Evolutionary conservation across 768 basidiomycete genomes (phyloP).

Genomic region (Boletus tylopilopsis): DNA sequence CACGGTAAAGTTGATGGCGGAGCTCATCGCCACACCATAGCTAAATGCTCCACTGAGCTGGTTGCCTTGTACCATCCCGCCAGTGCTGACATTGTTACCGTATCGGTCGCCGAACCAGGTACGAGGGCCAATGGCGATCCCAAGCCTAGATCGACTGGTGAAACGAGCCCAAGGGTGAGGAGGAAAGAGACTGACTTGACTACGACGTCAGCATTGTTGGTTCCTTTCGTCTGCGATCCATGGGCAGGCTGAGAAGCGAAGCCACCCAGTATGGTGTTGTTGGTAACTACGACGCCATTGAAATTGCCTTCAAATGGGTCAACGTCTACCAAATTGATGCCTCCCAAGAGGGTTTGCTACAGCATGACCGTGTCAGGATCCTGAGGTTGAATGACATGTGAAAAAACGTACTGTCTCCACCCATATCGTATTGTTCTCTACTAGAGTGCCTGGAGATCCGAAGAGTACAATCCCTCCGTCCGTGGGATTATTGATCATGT

Average conservation of each 20-base stretch:
- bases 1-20: conserved; percentile 64
- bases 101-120: conserved; percentile 68
- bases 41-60: conserved; percentile 64
- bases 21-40: conserved; percentile 65
- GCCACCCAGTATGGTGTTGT: conserved; percentile 68
- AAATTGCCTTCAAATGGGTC: conserved; percentile 66
- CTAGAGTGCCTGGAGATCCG: conserved; percentile 66
- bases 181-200: conserved; percentile 54
- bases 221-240: conserved; percentile 44
- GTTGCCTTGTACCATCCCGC: conserved; percentile 58
- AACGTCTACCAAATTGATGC: conserved; percentile 77
- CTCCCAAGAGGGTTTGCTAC: conserved; percentile 67
- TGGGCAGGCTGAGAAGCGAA: conserved; percentile 50
- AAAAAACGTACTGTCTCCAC: conserved; percentile 52
- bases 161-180: conserved; percentile 1
- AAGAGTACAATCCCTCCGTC: conserved; percentile 81
- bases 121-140: conserved; percentile 75
- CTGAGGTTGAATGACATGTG: not conserved
- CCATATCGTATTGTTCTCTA: conserved; percentile 78
- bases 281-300: conserved; percentile 56
- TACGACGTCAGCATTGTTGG: conserved; percentile 55
- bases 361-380: not conserved
- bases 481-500: conserved; percentile 67
- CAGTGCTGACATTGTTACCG: conserved; percentile 49
- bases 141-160: conserved; percentile 51